These are phyloP conservation scores for Galerina sulciceps DNA, from an alignment of 768 basidiomycete genomes.

Conservation along the genomic window DNA sequence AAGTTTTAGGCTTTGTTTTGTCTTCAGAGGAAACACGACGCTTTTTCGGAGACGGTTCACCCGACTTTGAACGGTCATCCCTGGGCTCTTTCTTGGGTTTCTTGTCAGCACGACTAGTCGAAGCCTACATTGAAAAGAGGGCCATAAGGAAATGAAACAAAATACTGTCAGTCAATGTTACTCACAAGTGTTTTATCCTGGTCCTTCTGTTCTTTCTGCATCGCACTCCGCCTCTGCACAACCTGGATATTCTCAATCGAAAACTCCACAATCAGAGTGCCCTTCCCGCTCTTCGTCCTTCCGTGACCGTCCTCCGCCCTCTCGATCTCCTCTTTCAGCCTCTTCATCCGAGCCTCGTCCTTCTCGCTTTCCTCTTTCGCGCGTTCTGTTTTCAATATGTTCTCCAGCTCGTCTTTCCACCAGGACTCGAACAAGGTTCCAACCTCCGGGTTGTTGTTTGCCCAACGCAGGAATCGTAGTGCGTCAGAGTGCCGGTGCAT, in stretches of 20 bases:
- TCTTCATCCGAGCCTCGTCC: constrained; percentile 58
- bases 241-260: constrained; percentile 95
- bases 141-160: not conserved
- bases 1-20: constrained; percentile 1
- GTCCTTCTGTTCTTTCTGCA: constrained; percentile 38
- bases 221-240: constrained; percentile 70
- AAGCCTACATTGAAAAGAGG: not conserved
- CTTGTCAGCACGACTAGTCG: constrained; percentile 5
- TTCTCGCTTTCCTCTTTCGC: constrained; percentile 61
- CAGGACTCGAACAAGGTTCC: constrained; percentile 79
- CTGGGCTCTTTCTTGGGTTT: constrained; percentile 17
- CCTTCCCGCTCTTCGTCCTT: constrained; percentile 45
- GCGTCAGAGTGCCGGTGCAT: constrained; percentile 88
- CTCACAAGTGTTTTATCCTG: not conserved
- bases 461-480: constrained; percentile 89
- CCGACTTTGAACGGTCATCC: constrained; percentile 11
- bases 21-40: constrained; percentile 16
- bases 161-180: too few relatives aligned
- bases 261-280: constrained; percentile 86
- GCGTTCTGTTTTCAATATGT: constrained; percentile 62
- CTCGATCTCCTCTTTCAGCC: constrained; percentile 57
- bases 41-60: constrained; percentile 21
- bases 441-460: constrained; percentile 84
- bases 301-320: constrained; percentile 35
- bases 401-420: constrained; percentile 83